These are phyloP conservation scores for Annona cherimola DNA, from an alignment of 164 flowering plant genomes.

Conservation along the genomic window DNA sequence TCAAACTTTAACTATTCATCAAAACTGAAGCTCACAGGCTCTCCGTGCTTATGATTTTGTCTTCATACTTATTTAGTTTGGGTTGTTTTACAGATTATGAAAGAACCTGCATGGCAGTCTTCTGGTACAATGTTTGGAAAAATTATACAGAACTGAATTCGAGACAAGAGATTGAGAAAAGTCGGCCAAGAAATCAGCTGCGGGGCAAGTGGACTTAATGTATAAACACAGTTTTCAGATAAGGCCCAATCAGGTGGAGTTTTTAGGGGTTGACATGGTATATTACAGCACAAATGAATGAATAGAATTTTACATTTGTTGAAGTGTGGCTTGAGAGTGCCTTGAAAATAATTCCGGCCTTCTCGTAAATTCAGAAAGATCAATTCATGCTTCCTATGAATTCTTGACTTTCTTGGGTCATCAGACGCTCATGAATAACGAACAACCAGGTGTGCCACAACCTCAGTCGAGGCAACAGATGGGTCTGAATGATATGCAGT, in stretches of 20 bases:
- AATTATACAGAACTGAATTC: slow-evolving; percentile 25
- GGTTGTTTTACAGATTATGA: slow-evolving; percentile 26
- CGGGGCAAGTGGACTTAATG: slow-evolving; percentile 36
- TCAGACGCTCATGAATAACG: slow-evolving; percentile 27
- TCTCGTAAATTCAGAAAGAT: slow-evolving; percentile 10
- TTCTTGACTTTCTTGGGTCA: slow-evolving; percentile 27
- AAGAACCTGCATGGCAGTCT: slow-evolving; percentile 30
- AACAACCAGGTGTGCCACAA: slow-evolving; percentile 36
- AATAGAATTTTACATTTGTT: slow-evolving; percentile 30
- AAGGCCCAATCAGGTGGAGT: slow-evolving; percentile 37
- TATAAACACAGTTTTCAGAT: slow-evolving; percentile 32
- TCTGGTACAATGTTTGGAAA: slow-evolving; percentile 26
- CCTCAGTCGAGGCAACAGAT: slow-evolving; percentile 39
- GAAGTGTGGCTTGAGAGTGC: slow-evolving; percentile 39
- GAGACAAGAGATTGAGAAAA: slow-evolving; percentile 33
- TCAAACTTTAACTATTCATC: too few relatives aligned
- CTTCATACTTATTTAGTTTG: not conserved
- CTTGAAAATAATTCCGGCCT: slow-evolving; percentile 5
- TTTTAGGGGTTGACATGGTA: slow-evolving; percentile 34
- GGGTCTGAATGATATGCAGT: slow-evolving; percentile 43
- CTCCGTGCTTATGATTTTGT: not conserved
- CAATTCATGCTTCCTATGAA: slow-evolving; percentile 23
- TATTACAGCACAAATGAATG: slow-evolving; percentile 29
- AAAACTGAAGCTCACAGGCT: not conserved
- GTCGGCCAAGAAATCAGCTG: slow-evolving; percentile 29